Conservation (phyloP, 2,329 filamentous ascomycete species). For the Cladorrhinum sp. region DNA sequence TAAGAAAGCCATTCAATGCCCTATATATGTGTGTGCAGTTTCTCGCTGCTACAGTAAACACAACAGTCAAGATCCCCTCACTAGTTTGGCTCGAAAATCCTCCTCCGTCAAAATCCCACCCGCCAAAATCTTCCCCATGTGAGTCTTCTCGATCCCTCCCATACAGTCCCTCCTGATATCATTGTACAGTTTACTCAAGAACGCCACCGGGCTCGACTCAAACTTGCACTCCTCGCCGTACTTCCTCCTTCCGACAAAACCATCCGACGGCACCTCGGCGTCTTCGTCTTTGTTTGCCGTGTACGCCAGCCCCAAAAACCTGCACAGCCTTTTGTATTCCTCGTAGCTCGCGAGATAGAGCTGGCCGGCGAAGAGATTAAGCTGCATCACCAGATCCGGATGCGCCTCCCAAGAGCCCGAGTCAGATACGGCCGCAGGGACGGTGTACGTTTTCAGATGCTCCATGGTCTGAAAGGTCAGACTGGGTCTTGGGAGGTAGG, state of each 20-base stretch:
- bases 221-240: constrained; percentile 28
- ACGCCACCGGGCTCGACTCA: constrained; percentile 35
- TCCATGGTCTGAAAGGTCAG: constrained; percentile 20
- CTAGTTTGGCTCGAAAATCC: constrained; percentile 19
- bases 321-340: constrained; percentile 54
- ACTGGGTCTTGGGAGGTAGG: constrained; percentile 21
- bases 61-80: too few species aligned
- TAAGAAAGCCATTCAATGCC: too few species aligned
- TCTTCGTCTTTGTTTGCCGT: constrained; percentile 16
- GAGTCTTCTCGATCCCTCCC: constrained; percentile 17
- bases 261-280: constrained; percentile 29
- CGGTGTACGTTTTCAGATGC: constrained; percentile 16
- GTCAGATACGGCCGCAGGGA: constrained; percentile 33
- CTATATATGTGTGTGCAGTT: too few species aligned
- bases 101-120: constrained; percentile 21
- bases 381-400: constrained; percentile 39
- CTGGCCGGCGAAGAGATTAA: constrained; percentile 68
- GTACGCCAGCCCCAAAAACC: constrained; percentile 49
- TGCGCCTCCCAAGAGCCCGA: constrained; percentile 33
- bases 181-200: constrained; percentile 37
- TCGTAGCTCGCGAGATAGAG: constrained; percentile 55
- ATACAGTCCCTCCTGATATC: constrained; percentile 29
- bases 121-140: constrained; percentile 22
- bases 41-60: too few species aligned
- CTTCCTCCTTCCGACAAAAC: constrained; percentile 33